Conservation (phyloP, 1,139 yeast genomes). For the Saccharomyces hybrid region DNA sequence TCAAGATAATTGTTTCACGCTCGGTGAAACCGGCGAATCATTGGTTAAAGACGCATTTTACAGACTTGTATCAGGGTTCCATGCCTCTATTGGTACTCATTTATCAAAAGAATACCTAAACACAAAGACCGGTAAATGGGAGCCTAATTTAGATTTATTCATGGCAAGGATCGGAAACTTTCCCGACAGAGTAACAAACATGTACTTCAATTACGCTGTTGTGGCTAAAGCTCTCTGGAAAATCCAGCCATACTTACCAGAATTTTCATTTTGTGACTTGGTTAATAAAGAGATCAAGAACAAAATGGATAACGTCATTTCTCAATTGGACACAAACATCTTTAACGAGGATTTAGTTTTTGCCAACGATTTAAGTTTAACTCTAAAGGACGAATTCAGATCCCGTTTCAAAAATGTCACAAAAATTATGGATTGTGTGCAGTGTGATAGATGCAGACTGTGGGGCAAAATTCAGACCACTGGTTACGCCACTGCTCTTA, state of each 20-base stretch:
- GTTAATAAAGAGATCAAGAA: constrained; percentile 44
- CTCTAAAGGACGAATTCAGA: constrained; percentile 68
- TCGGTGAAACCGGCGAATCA: constrained; percentile 48
- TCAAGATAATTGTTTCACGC: constrained; percentile 80
- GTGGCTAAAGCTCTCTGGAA: constrained; percentile 76
- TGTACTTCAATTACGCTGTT: constrained; percentile 88
- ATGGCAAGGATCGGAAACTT: constrained; percentile 83
- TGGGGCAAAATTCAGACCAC: constrained; percentile 98
- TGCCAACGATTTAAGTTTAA: constrained; percentile 38
- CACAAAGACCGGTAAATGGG: constrained; percentile 68
- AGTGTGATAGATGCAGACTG: constrained; percentile 92
- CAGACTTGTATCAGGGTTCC: constrained; percentile 86
- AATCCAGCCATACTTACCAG: constrained; percentile 41
- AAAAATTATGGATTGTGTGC: constrained; percentile 94
- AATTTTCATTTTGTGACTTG: constrained; percentile 42
- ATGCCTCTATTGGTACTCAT: constrained; percentile 92
- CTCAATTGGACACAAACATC: constrained; percentile 40
- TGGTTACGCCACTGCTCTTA: constrained; percentile 94
- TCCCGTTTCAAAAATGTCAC: constrained; percentile 81
- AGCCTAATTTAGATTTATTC: constrained; percentile 72
- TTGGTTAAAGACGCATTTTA: constrained; percentile 81
- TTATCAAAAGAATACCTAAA: constrained; percentile 77
- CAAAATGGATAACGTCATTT: constrained; percentile 35
- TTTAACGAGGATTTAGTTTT: constrained; percentile 53
- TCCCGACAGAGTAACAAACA: constrained; percentile 82